Base-by-base conservation (phyloP, 1,284 basidiomycete genomes). In the Apiotrichum gracile region DNA sequence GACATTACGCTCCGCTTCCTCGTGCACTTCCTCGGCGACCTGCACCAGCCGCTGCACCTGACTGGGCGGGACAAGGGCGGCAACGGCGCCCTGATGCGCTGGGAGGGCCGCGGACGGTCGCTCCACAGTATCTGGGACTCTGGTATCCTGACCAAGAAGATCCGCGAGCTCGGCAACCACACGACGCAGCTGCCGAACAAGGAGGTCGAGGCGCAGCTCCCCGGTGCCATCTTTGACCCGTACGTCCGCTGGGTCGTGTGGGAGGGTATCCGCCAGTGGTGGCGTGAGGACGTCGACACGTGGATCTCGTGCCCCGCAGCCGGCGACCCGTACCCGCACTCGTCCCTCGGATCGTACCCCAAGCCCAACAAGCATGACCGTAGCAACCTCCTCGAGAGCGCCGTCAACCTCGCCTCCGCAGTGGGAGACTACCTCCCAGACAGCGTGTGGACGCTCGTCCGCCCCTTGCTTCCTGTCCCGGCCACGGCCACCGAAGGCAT, bases 41-140 rank as follows among this genome's bases (percentile, higher is more conserved):
- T 93, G 79, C 91, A 94, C 67, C 86, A 87, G 81, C 91, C 91
- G 10, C 77, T 96, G 47, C 92, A 97, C 71, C 80, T 96, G 39
- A 87, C 87, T 0, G 89, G 90, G 3, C 78, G 89, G 17, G 84
- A 88, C 59, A 80, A 86, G 29, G 91, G 92, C 3, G 91, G 91
- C 2, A 96, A 96, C 66, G 81, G 81, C 41, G 49, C 79, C 57
- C 83, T 83, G 62, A 86, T 91, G 27, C 65, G 75, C 13, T 91
- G 87, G 67, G 85, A 85, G 61, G 82, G 82, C 0, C 78, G 85
- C 21, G 54, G 58, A 40, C 43, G 29, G 59, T 89, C 86, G 64
- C 78, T 94, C 4, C 91, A 94, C 69, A 85, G 84, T 1, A 79
- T 91, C 0, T 94, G 91, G 91, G 91, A 94, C 65, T 79, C 78